Evolutionary conservation across 441 rosid species (phyloP).

Genomic region (Viola pubescens): DNA sequence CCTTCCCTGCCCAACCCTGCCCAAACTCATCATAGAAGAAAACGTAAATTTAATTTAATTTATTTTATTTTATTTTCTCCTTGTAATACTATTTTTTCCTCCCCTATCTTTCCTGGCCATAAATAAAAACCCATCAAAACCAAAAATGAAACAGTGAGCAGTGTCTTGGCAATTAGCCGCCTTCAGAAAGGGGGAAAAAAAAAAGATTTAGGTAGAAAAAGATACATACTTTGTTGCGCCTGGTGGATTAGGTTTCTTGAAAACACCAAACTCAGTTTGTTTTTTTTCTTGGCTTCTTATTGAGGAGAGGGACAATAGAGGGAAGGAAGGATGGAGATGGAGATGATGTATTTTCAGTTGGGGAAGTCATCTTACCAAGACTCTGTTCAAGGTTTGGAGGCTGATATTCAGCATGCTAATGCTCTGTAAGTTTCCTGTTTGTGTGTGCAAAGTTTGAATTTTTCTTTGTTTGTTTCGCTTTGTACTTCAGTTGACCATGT

Average conservation of each 20-base stretch:
- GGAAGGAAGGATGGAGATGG: slow-evolving; percentile 28
- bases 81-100: too few relatives aligned
- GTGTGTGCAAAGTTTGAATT: slow-evolving; percentile 1
- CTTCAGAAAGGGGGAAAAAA: slow-evolving; percentile 10
- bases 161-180: slow-evolving; percentile 23
- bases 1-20: too few relatives aligned
- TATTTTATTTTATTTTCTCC: too few relatives aligned
- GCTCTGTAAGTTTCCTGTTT: slow-evolving; percentile 56
- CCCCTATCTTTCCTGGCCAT: slow-evolving; percentile 13
- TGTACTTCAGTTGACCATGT: not conserved
- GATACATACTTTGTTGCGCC: not conserved
- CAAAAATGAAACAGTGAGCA: not conserved
- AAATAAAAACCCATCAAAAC: not conserved
- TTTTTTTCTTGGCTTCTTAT: slow-evolving; percentile 4
- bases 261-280: slow-evolving; percentile 14
- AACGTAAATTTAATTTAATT: not conserved
- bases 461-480: slow-evolving; percentile 8
- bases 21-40: not conserved
- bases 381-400: slow-evolving; percentile 68
- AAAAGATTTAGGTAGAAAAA: not conserved
- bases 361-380: slow-evolving; percentile 70
- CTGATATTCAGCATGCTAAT: slow-evolving; percentile 87
- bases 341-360: slow-evolving; percentile 63
- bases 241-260: slow-evolving; percentile 22
- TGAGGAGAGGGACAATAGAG: not conserved